Conservation (phyloP, 1,284 basidiomycete genomes). For the Trichosporon coremiiforme region DNA sequence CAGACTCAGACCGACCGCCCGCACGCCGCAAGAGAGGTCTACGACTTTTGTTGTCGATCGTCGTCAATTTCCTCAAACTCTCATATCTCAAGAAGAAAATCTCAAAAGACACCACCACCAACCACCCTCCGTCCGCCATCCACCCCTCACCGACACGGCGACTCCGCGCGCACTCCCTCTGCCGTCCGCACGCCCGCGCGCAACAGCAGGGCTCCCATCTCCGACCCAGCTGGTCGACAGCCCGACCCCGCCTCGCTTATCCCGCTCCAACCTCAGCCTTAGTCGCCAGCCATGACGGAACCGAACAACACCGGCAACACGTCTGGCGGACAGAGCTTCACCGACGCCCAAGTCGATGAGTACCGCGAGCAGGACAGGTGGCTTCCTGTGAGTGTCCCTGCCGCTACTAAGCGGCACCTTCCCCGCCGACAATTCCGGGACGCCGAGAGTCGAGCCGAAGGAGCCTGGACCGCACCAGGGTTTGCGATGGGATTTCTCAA, state of each 20-base stretch:
- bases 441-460: neutral
- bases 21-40: neutral
- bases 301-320: conserved; percentile 8
- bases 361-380: conserved; percentile 90
- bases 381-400: conserved; percentile 68
- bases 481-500: neutral
- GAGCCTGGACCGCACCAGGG: too few relatives aligned
- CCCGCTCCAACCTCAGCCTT: neutral
- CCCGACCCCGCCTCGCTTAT: neutral
- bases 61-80: conserved; percentile 11
- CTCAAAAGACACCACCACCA: neutral
- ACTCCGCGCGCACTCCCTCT: neutral
- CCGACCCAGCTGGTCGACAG: neutral
- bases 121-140: neutral
- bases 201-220: conserved; percentile 4
- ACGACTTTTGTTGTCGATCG: conserved; percentile 13
- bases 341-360: conserved; percentile 86
- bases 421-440: neutral
- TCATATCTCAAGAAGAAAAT: neutral
- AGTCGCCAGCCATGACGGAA: conserved; percentile 8
- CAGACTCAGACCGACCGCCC: neutral
- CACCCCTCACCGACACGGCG: neutral
- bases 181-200: neutral
- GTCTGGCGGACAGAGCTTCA: conserved; percentile 60
- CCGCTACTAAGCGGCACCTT: neutral